phyloP scores from a whole-genome alignment of 352 stramenopile species.

The Aphanomyces invadans region DNA sequence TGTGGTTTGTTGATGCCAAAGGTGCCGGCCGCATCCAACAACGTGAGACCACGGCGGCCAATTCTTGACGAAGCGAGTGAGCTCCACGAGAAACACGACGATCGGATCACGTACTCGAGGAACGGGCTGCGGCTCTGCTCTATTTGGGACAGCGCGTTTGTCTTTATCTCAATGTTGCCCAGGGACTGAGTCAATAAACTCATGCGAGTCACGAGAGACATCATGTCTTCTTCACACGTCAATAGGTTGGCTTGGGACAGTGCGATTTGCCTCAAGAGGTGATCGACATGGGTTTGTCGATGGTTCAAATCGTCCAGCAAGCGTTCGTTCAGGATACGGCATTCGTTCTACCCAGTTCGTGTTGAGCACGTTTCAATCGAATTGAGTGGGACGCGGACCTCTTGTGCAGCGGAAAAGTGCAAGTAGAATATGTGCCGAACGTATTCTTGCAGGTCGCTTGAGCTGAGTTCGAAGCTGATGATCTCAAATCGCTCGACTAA shows the following conservation, averaged over 20 bases:
- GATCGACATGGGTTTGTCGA: neutral
- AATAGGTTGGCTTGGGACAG: neutral
- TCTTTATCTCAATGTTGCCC: slow-evolving; percentile 8
- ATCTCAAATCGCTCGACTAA: slow-evolving; percentile 13
- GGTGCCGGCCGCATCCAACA: neutral
- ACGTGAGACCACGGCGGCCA: neutral
- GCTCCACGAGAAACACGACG: neutral
- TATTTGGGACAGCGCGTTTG: neutral
- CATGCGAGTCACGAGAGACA: neutral
- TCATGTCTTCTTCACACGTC: slow-evolving; percentile 13
- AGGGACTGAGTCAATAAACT: neutral
- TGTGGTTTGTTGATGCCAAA: neutral
- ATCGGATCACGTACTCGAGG: neutral
- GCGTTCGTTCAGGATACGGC: neutral
- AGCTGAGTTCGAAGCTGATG: slow-evolving; percentile 11
- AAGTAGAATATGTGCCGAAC: neutral
- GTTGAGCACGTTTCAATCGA: no score
- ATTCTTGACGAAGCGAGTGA: neutral
- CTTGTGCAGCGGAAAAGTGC: slow-evolving; percentile 4
- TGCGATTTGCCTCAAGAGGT: slow-evolving; percentile 11
- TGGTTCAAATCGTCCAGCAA: slow-evolving; percentile 16
- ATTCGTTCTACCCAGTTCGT: slow-evolving; percentile 5
- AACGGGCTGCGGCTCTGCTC: neutral
- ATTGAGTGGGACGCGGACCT: neutral
- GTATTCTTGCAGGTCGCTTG: neutral